Base-by-base conservation (phyloP, 2,329 filamentous ascomycete species). In the Boeremia lycopersici region DNA sequence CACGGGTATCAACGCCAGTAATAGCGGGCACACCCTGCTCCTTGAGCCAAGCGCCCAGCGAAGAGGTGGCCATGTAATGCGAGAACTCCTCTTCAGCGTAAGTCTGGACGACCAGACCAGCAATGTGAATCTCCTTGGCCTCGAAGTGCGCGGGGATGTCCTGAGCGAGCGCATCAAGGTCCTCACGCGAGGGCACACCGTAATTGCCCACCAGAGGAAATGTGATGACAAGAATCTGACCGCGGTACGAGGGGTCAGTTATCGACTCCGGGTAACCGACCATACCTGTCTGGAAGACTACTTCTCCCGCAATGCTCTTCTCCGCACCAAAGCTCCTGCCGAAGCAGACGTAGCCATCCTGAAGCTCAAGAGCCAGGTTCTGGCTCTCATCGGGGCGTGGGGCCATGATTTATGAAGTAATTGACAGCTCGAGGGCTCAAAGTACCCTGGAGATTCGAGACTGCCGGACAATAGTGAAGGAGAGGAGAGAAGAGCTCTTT, bases 271-370 rank as follows among this genome's bases (percentile, higher is more conserved):
- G 93, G 76, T 99, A 99, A 72, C 95, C 95, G 68, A 98, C 95
- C 93, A 98, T 96, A 78, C 95, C 95, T 54, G 95, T 99, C 84
- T 98, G 93, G 82, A 99, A 99, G 79, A 99, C 95, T 75, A 99
- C 84, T 83, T 99, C 95, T 76, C 95, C 95, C 64, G 93, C 90
- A 71, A 96, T 87, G 80, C 91, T 96, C 84, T 93, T 96, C 72
- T 91, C 84, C 61, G 93, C 93, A 78, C 95, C 95, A 75, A 99
- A 99, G 84, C 92, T 96, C 82, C 91, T 92, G 67, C 95, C 95
- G 75, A 96, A 90, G 82, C 92, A 96, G 73, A 91, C 85, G 54
- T 89, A 86, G 77, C 93, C 92, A 82, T 98, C 93, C 77, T 95
- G 84, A 65, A 99, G 88, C 82, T 99, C 93, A 65, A 99, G 89